These are phyloP conservation scores for Eurotiales sp. DNA, from an alignment of 2,329 filamentous ascomycete species.

Conservation along the genomic window DNA sequence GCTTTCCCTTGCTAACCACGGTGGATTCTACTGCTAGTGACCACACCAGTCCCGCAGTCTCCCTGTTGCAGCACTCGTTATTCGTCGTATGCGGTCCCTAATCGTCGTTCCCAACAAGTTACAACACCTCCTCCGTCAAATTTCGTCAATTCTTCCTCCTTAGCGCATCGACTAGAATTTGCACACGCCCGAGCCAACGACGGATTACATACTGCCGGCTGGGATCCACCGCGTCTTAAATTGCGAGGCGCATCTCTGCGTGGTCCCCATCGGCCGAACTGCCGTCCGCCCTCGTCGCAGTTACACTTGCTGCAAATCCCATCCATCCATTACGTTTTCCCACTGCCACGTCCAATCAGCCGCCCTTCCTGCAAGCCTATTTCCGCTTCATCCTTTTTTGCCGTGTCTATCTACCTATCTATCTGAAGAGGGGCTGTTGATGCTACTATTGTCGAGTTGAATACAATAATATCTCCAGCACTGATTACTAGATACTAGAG, in stretches of 20 bases:
- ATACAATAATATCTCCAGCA: not conserved
- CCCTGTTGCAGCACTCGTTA: too few species aligned
- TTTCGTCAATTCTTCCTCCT: too few species aligned
- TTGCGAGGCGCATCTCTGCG: constrained; percentile 5
- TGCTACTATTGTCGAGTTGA: too few species aligned
- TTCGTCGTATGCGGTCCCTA: too few species aligned
- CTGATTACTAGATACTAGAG: not conserved
- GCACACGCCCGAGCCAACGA: not conserved
- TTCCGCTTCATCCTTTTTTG: constrained; percentile 4
- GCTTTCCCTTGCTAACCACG: too few species aligned
- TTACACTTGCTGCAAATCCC: constrained; percentile 1
- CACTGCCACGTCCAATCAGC: constrained; percentile 11
- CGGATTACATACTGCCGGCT: not conserved
- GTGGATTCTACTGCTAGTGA: too few species aligned
- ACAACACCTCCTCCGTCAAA: too few species aligned
- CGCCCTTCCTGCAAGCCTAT: constrained; percentile 1
- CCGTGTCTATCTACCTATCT: too few species aligned
- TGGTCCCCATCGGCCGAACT: constrained; percentile 1
- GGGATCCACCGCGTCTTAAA: constrained; percentile 7
- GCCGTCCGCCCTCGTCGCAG: not conserved
- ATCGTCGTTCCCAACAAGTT: too few species aligned
- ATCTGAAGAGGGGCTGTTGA: constrained; percentile 1
- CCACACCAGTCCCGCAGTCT: too few species aligned
- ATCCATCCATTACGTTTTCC: constrained; percentile 6
- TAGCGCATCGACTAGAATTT: too few species aligned